Conservation (phyloP, 1,284 basidiomycete species). For the Ceratobasidium sp. region DNA sequence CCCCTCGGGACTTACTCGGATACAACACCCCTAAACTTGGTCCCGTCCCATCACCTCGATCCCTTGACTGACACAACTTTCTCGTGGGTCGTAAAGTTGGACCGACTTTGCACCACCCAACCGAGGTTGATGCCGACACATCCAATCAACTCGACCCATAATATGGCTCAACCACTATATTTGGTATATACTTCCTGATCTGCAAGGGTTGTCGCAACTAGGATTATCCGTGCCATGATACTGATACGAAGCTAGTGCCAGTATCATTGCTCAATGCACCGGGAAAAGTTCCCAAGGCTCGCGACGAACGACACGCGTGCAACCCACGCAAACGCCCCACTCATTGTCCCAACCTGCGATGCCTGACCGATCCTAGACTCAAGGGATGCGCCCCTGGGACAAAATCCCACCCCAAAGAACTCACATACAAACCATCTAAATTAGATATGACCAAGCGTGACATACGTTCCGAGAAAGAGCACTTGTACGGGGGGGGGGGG, state of each 20-base stretch:
- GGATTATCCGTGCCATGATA: neutral
- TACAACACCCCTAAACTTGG: no score
- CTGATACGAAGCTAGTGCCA: neutral
- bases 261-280: no score
- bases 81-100: neutral
- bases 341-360: no score
- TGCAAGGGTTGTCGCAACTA: neutral
- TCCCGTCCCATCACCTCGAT: no score
- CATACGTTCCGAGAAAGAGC: slow-evolving; percentile 9
- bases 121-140: neutral
- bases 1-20: no score
- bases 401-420: neutral
- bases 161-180: neutral
- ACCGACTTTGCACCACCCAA: neutral
- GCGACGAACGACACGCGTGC: no score
- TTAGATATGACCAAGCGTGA: slow-evolving; percentile 11
- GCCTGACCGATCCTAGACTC: no score
- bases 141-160: neutral
- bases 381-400: no score
- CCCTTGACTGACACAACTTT: no score
- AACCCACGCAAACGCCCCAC: neutral
- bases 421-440: slow-evolving; percentile 12
- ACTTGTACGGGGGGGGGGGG: neutral
- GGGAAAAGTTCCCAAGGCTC: no score
- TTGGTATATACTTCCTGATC: neutral